Evolutionary conservation across 2,329 filamentous ascomycete genomes (phyloP).

Genomic region (Aspergillus transmontanensis): DNA sequence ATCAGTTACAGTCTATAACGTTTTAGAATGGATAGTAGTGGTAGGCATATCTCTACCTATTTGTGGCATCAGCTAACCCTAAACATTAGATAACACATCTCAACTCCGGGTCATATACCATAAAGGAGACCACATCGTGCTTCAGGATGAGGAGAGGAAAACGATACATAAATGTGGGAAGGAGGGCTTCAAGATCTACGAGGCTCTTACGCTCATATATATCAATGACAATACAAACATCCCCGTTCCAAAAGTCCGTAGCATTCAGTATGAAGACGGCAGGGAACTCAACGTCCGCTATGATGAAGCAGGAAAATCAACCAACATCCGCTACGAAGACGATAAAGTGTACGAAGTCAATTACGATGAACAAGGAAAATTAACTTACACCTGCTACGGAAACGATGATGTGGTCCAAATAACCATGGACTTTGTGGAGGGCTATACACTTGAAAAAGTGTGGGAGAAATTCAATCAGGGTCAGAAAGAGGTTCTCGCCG

Average conservation of each 20-base stretch:
- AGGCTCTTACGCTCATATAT: neutral
- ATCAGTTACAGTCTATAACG: neutral
- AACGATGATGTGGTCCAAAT: neutral
- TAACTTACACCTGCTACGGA: fast-evolving
- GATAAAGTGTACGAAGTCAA: no score
- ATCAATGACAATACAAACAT: neutral
- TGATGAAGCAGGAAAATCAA: neutral
- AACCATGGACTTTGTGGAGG: neutral
- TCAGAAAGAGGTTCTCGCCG: neutral
- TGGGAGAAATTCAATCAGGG: neutral
- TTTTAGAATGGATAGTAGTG: neutral
- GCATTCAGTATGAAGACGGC: neutral
- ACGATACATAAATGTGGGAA: neutral
- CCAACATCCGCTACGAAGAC: neutral
- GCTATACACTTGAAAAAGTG: neutral
- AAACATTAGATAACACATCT: neutral
- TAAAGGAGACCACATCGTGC: neutral
- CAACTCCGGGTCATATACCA: neutral
- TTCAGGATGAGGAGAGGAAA: neutral
- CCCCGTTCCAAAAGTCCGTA: neutral
- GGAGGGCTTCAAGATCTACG: neutral
- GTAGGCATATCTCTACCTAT: neutral
- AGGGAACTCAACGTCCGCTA: neutral
- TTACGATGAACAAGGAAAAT: neutral
- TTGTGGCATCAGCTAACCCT: neutral